phyloP scores from a whole-genome alignment of 2,329 filamentous ascomycete species.

The Claviceps africana region DNA sequence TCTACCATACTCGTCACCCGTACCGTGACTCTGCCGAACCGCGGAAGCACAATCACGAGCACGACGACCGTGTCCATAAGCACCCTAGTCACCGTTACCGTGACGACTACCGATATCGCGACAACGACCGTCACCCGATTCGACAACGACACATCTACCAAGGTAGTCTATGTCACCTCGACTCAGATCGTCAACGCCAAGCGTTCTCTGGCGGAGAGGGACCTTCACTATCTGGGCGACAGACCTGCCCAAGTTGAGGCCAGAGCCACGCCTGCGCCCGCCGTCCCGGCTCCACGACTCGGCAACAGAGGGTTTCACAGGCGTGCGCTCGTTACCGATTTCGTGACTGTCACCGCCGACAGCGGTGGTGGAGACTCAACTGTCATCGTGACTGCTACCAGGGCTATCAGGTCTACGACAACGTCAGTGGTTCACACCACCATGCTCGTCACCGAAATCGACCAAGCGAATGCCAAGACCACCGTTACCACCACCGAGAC shows the following conservation, averaged over 20 bases:
- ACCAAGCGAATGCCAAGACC: constrained; percentile 21
- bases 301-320: constrained; percentile 13
- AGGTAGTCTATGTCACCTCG: constrained; percentile 20
- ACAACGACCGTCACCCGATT: constrained; percentile 24
- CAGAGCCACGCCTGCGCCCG: constrained; percentile 8
- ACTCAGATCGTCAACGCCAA: constrained; percentile 20
- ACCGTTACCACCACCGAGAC: constrained; percentile 26
- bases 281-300: constrained; percentile 7
- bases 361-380: constrained; percentile 12
- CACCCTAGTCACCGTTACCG: constrained; percentile 18
- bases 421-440: constrained; percentile 17
- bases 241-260: constrained; percentile 8
- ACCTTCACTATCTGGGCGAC: background rate
- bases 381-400: constrained; percentile 16
- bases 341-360: constrained; percentile 18
- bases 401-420: constrained; percentile 19
- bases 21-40: constrained; percentile 17
- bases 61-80: constrained; percentile 16
- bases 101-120: constrained; percentile 21
- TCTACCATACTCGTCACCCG: constrained; percentile 16
- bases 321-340: constrained; percentile 20
- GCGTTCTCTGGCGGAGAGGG: constrained; percentile 12
- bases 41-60: constrained; percentile 15
- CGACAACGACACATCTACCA: constrained; percentile 22
- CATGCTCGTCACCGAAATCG: constrained; percentile 19